A percentile compares a stretch with the other conserved stretches of the same genome.
These are phyloP conservation scores for Nemania sp. DNA, from an alignment of 2,329 filamentous ascomycete species.

Conservation along the genomic window DNA sequence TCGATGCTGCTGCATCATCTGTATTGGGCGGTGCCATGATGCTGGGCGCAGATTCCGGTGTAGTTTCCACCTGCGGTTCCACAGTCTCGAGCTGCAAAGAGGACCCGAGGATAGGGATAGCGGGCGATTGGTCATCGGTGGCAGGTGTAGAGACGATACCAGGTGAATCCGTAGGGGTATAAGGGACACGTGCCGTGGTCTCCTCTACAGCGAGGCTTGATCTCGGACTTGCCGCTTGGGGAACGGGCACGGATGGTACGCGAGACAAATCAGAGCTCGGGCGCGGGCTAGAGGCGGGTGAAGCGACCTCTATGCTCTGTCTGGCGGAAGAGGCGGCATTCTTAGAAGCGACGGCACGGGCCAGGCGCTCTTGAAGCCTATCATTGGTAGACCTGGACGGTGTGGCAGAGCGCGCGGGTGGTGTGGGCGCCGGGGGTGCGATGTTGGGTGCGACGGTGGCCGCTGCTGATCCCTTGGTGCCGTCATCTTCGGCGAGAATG, in stretches of 20 bases:
- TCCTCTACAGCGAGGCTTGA: constrained; percentile 33
- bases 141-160: constrained; percentile 1
- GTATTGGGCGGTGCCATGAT: neutral
- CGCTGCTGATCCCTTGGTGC: constrained; percentile 45
- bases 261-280: constrained; percentile 46
- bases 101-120: constrained; percentile 20
- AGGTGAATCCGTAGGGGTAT: neutral
- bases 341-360: constrained; percentile 81
- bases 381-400: constrained; percentile 74
- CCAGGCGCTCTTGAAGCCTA: constrained; percentile 84
- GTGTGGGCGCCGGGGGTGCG: constrained; percentile 30
- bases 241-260: constrained; percentile 2
- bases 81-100: constrained; percentile 28
- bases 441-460: constrained; percentile 33
- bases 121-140: neutral
- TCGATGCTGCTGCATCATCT: constrained; percentile 29
- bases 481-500: constrained; percentile 80
- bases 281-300: constrained; percentile 47
- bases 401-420: constrained; percentile 38
- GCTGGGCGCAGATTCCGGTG: neutral
- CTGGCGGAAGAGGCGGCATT: constrained; percentile 55
- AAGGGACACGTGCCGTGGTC: neutral
- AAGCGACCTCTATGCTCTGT: constrained; percentile 42
- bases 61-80: neutral
- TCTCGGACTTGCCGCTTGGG: constrained; percentile 25